Evolutionary conservation across 345 rosid species (phyloP), one percentile per base, ranked within the genome.

Genomic region (Eucalyptus polyanthemos): DNA sequence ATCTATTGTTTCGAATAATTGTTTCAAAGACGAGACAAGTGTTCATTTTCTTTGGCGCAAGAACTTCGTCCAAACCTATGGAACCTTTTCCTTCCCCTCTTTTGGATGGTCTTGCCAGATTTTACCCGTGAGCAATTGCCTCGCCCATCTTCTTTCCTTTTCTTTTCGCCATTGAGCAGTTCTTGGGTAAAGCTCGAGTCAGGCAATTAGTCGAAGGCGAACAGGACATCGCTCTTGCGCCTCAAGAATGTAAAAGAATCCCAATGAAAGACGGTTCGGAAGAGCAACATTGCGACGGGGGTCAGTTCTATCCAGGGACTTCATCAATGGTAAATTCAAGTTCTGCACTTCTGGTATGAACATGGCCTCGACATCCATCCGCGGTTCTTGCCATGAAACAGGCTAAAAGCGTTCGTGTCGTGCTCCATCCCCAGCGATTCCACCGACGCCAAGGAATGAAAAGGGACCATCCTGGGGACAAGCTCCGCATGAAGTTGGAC

Each of bases 151-250:
- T 37, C 83, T 21, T 34, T 17, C 42, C 80, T 17, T 69, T 7
- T 69, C 80, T 17, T 34, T 34, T 76, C 47, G 83, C 83, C 1
- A 37, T 9, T 19, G 0, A 0, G 0, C 1, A 72, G 45, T 37
- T 72, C 45, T 2, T 19, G 25, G 27, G 16, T 40, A 37, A 76
- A 76, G 47, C 85, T 40, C 85, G 7, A 25, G 29, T 76, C 85
- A 2, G 27, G 85, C 45, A 25, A 40, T 37, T 21, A 21, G 85
- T 40, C 29, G 15, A 21, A 6, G 47, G 83, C 9, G 5, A 40
- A 21, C 47, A 7, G 29, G 83, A 37, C 47, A 21, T 76, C 7
- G 14, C 15, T 21, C 83, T 37, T 0, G 2, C 15, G 14, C 47
- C 83, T 76, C 47, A 37, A 1, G 83, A 21, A 76, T 37, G 47